Evolutionary conservation across 129 eudicot genomes (phyloP).

Genomic region (Artemisia argyi): DNA sequence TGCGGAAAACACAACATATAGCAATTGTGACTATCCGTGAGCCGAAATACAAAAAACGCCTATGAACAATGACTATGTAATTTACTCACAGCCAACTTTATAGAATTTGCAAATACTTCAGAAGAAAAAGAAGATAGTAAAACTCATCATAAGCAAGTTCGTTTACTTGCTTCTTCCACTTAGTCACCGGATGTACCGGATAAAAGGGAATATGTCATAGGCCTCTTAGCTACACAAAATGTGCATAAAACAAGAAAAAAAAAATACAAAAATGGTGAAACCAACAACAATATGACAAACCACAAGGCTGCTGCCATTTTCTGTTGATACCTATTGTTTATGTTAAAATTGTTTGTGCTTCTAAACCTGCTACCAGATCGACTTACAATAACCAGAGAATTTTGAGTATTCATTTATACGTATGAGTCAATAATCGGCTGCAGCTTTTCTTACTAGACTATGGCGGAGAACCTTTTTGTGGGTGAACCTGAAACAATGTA

Average conservation of each 20-base stretch:
- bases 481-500: conserved; percentile 39
- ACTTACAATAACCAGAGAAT: conserved; percentile 23
- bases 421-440: conserved; percentile 7
- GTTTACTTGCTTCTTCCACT: background rate
- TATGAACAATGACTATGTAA: background rate
- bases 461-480: conserved; percentile 23
- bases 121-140: background rate
- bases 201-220: background rate
- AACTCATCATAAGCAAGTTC: background rate
- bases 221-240: background rate
- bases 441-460: conserved; percentile 17
- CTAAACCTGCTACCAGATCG: background rate
- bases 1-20: background rate
- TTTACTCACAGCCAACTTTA: background rate
- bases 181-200: background rate
- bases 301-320: background rate
- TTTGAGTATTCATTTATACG: conserved; percentile 11
- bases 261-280: background rate
- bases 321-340: background rate
- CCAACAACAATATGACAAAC: conserved; percentile 11
- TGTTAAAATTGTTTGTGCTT: background rate
- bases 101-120: background rate
- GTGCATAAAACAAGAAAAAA: background rate
- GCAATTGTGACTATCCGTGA: background rate
- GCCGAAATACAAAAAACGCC: background rate